Evolutionary conservation across 108 stramenopile genomes (phyloP).

Genomic region (Nannochloropsis oceanica): DNA sequence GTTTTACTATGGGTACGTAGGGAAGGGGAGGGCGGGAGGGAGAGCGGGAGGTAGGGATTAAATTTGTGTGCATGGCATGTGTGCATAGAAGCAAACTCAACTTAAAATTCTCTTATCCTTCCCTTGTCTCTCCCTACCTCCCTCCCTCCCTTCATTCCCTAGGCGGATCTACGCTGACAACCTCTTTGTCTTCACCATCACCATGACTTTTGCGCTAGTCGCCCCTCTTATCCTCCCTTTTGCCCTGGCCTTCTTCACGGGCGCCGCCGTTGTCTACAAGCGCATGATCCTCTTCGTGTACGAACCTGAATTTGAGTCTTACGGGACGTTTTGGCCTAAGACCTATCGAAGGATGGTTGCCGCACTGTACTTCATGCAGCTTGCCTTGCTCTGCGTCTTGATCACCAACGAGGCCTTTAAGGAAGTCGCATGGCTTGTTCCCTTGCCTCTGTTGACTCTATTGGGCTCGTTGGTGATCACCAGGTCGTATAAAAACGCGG

Average conservation of each 20-base stretch:
- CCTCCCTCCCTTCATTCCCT: background rate
- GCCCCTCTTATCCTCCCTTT: constrained; percentile 1
- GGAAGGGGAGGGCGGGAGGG: no score
- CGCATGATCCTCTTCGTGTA: constrained; percentile 23
- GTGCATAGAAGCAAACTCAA: background rate
- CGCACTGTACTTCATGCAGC: background rate
- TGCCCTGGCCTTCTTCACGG: constrained; percentile 4
- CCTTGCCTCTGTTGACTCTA: background rate
- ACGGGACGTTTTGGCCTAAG: constrained; percentile 6
- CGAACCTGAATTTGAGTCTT: constrained; percentile 11
- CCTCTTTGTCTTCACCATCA: background rate
- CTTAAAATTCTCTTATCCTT: background rate
- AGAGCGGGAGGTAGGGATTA: no score
- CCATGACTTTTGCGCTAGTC: background rate
- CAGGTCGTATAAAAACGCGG: background rate
- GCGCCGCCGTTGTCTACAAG: constrained; percentile 20
- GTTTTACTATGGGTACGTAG: background rate
- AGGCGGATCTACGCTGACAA: background rate
- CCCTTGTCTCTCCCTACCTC: background rate
- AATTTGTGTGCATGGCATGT: no score
- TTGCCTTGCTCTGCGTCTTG: background rate
- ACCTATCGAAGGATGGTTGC: background rate
- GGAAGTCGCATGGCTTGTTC: background rate
- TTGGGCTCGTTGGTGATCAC: background rate
- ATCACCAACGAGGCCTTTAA: background rate